Percentiles rank a stretch among this genome's conserved stretches.
These are phyloP conservation scores for Sclerotinia glacialis DNA, from an alignment of 2,329 filamentous ascomycete species.

Conservation along the genomic window DNA sequence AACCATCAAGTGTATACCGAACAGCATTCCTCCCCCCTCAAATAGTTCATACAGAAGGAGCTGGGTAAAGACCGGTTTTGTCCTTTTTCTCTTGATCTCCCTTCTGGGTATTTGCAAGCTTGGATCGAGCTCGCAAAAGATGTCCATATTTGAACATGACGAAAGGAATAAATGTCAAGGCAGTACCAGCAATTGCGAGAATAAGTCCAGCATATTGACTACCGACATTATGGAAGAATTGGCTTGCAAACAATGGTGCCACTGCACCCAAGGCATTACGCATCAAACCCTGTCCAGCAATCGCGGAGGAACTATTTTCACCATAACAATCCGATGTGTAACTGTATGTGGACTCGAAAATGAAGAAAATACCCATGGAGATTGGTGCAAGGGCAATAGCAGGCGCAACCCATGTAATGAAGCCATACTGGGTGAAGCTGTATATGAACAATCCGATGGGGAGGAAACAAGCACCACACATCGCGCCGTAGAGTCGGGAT, in stretches of 20 bases:
- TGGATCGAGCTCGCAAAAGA: constrained; percentile 44
- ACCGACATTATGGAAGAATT: constrained; percentile 22
- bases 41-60: constrained; percentile 3
- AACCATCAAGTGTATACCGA: not conserved
- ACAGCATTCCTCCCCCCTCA: not conserved
- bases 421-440: constrained; percentile 47
- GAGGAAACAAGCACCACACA: constrained; percentile 68
- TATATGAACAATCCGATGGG: constrained; percentile 74
- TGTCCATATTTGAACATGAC: constrained; percentile 22
- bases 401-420: constrained; percentile 21
- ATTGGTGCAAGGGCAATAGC: constrained; percentile 18
- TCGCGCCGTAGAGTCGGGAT: constrained; percentile 75
- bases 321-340: constrained; percentile 23
- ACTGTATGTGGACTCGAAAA: constrained; percentile 21
- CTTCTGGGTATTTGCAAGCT: constrained; percentile 44
- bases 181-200: constrained; percentile 15
- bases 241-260: constrained; percentile 20
- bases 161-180: constrained; percentile 17
- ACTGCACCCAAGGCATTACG: constrained; percentile 22
- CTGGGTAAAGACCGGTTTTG: constrained; percentile 3
- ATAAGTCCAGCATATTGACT: constrained; percentile 21
- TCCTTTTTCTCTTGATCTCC: constrained; percentile 4
- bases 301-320: constrained; percentile 18
- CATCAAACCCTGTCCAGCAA: constrained; percentile 21
- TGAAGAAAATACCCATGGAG: constrained; percentile 21